Evolutionary conservation across 257 asterid species (phyloP), one percentile per base, ranked within the genome.

Genomic region (Striga asiatica): DNA sequence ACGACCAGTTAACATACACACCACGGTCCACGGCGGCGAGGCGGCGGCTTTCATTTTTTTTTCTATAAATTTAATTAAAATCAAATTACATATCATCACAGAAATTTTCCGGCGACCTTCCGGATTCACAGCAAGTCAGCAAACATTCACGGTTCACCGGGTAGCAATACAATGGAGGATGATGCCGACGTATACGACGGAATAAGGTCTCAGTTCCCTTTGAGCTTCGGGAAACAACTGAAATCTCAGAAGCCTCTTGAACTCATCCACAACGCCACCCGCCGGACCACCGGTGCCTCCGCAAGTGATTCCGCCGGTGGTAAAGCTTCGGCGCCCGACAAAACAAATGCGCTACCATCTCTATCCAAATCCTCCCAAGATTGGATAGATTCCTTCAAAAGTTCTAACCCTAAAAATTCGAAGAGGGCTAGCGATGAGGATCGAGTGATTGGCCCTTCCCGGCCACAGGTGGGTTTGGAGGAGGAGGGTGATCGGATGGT

Each of bases 161-260:
- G 29, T 38, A 56, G n/a, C 50, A 32, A 45, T 39, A 8, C 2
- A 2, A 81, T 82, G 95, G 95, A 66, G 41, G 96, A 87, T 13
- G 98, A 91, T 51, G 71, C 82, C 18, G 93, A 79, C 59, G 64
- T 76, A n/a, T 75, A 69, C 62, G 91, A 82, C 29, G 95, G 95
- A 50, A 70, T 70, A 19, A 80, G 98, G 72, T 74, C 85, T 46
- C 85, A 87, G 43, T 91, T 87, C 50, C 98, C 98, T 3, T 12
- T 80, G 45, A 54, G 71, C 2, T 91, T 91, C 42, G 98, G 98
- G 27, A 91, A 91, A 61, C 82, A 87, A 57, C 41, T 95, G 0
- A 78, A 84, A 58, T 72, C 96, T 2, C 81, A 77, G 60, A 68
- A 80, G 35, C 74, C 94, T 41, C 83, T 76, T 35, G 94, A 91